These are phyloP conservation scores for Peziza echinospora DNA, from an alignment of 495 filamentous ascomycete species.

Conservation along the genomic window DNA sequence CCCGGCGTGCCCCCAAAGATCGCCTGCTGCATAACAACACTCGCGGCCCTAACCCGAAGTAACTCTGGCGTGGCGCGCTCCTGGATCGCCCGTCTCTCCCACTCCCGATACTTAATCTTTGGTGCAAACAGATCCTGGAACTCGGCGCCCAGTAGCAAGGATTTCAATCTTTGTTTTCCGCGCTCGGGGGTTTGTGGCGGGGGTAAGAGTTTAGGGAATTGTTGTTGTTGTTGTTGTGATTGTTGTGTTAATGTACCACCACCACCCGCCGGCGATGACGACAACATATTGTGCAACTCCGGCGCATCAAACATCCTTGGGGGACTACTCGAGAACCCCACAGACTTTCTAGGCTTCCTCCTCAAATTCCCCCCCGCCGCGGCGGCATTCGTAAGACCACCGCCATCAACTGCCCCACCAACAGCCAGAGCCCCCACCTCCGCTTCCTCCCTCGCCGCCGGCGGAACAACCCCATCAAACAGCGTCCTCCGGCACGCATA, in stretches of 20 bases:
- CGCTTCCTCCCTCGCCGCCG: neutral
- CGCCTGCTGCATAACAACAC: neutral
- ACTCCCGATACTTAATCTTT: neutral
- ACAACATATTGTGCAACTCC: too few species aligned
- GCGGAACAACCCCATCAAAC: neutral
- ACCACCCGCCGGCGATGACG: too few species aligned
- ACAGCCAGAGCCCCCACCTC: too few species aligned
- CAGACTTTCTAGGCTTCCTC: neutral
- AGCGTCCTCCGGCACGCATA: neutral
- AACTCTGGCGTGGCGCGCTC: neutral
- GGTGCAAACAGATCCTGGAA: neutral
- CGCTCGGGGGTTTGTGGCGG: too few species aligned
- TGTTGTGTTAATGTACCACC: too few species aligned
- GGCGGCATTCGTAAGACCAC: neutral
- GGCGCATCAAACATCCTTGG: too few species aligned
- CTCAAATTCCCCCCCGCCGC: neutral
- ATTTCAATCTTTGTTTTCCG: too few species aligned
- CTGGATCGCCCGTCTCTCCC: neutral
- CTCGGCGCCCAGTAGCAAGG: too few species aligned
- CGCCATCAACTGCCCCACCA: neutral
- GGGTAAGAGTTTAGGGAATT: too few species aligned
- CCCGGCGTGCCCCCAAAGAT: neutral
- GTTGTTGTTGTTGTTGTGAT: neutral
- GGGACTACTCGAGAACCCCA: neutral
- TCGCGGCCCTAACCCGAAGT: neutral